phyloP scores from a whole-genome alignment of 805 yeast species.

The Ogataea philodendri region DNA sequence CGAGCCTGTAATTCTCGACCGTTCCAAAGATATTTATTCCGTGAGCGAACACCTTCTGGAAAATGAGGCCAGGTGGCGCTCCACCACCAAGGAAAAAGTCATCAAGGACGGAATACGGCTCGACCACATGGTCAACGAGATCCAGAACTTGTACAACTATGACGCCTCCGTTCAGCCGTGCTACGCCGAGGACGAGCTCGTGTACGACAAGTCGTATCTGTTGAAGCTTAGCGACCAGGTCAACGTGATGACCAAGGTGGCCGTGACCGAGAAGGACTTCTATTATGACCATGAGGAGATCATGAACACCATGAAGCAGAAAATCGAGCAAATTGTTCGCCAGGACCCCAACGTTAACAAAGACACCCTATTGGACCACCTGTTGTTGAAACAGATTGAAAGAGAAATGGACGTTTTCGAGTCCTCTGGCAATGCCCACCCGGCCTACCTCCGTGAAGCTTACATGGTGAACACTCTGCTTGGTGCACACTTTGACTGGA shows the following conservation, averaged over 20 bases:
- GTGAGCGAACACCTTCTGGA: conserved; percentile 20
- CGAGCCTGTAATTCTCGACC: conserved; percentile 7
- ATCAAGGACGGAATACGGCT: conserved; percentile 24
- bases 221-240: conserved; percentile 14
- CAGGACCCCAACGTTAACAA: conserved; percentile 7
- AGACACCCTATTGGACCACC: conserved; percentile 20
- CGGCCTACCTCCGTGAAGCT: conserved; percentile 41
- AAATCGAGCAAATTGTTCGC: conserved; percentile 2
- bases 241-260: conserved; percentile 12
- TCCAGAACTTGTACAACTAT: conserved; percentile 11
- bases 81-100: conserved; percentile 11
- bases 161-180: conserved; percentile 11
- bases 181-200: conserved; percentile 19
- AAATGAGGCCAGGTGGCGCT: conserved; percentile 15
- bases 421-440: conserved; percentile 10
- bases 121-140: conserved; percentile 8
- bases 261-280: conserved; percentile 26
- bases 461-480: conserved; percentile 14
- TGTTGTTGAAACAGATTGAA: conserved; percentile 20
- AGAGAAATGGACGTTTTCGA: conserved; percentile 17
- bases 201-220: conserved; percentile 22
- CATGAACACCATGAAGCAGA: conserved; percentile 18
- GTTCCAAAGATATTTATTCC: conserved; percentile 13
- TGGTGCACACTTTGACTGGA: conserved; percentile 50
- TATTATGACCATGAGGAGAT: conserved; percentile 23